These are phyloP conservation scores for Senna tora DNA, from an alignment of 306 rosid species.

Conservation along the genomic window DNA sequence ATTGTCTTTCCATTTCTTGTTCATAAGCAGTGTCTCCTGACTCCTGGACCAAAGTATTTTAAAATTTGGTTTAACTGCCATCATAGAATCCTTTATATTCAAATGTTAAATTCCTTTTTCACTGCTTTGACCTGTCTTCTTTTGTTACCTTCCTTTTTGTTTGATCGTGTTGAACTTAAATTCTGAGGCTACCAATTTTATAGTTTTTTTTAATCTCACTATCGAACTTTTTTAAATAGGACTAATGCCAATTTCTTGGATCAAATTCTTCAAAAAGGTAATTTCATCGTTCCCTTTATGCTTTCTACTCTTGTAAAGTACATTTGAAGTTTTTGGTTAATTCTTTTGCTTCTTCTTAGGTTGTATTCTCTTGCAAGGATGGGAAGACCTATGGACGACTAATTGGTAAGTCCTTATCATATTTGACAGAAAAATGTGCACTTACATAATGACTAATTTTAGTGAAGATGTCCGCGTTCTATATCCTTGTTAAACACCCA, in stretches of 20 bases:
- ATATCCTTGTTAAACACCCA: neutral
- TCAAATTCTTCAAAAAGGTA: slow-evolving; percentile 74
- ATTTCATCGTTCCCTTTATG: slow-evolving; percentile 19
- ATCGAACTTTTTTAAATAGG: slow-evolving; percentile 52
- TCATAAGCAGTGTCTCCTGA: too few species aligned
- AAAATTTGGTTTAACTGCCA: too few species aligned
- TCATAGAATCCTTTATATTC: too few species aligned
- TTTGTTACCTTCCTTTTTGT: too few species aligned
- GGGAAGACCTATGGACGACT: slow-evolving; percentile 73
- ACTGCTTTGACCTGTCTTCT: too few species aligned
- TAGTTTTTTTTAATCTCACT: slow-evolving; percentile 29
- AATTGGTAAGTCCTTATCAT: slow-evolving; percentile 58
- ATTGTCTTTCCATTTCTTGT: slow-evolving; percentile 4
- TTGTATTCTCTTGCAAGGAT: slow-evolving; percentile 60
- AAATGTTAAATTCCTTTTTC: too few species aligned
- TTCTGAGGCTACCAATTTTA: slow-evolving; percentile 27
- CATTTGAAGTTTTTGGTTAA: slow-evolving; percentile 35
- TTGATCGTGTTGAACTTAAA: too few species aligned
- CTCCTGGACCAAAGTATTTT: too few species aligned
- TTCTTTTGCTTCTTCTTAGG: slow-evolving; percentile 50
- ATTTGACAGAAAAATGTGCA: slow-evolving; percentile 24
- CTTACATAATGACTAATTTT: slow-evolving; percentile 10
- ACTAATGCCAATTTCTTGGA: slow-evolving; percentile 70
- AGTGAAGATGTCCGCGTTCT: neutral
- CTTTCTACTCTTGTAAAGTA: slow-evolving; percentile 22